phyloP scores from a whole-genome alignment of 352 stramenopile species.

The Phytophthora europaea region DNA sequence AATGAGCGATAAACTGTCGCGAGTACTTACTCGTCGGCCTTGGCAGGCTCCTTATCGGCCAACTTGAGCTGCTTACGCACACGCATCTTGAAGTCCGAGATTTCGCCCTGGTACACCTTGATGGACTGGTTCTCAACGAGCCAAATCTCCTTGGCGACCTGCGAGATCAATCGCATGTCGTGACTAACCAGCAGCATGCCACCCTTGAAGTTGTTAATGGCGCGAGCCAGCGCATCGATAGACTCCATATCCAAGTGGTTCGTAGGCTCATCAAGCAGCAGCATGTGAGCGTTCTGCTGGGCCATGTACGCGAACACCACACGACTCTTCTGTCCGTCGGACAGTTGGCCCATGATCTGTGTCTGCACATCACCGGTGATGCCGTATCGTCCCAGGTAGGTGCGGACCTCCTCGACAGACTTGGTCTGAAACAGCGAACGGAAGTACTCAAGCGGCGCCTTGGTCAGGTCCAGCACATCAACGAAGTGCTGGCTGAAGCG shows the following conservation, averaged over 20 bases:
- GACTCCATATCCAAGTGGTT: conserved; percentile 95
- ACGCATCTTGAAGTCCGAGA: conserved; percentile 98
- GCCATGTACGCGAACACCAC: conserved; percentile 99
- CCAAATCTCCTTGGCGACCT: conserved; percentile 99
- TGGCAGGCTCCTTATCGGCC: conserved; percentile 54
- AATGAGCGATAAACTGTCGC: conserved; percentile 29
- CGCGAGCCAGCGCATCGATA: conserved; percentile 98
- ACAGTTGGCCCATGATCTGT: conserved; percentile 97
- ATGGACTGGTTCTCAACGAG: conserved; percentile 98
- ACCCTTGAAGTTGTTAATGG: conserved; percentile 98
- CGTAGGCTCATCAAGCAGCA: conserved; percentile 92
- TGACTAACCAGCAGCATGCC: conserved; percentile 98
- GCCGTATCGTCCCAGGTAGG: conserved; percentile 97
- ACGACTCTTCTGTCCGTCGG: conserved; percentile 97
- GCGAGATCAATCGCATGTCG: conserved; percentile 99
- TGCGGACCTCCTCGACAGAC: conserved; percentile 95
- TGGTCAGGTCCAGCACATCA: conserved; percentile 97
- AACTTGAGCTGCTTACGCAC: conserved; percentile 90
- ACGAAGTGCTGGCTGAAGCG: conserved; percentile 99
- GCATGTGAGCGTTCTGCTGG: conserved; percentile 97
- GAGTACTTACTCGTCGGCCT: conserved; percentile 39
- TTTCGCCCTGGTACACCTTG: conserved; percentile 97
- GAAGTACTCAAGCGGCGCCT: conserved; percentile 98
- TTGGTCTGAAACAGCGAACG: conserved; percentile 94
- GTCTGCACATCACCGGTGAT: conserved; percentile 97